Percentiles rank a stretch among this genome's conserved stretches.
These are phyloP conservation scores for Corchorus capsularis DNA, from an alignment of 345 rosid genomes.

Conservation along the genomic window DNA sequence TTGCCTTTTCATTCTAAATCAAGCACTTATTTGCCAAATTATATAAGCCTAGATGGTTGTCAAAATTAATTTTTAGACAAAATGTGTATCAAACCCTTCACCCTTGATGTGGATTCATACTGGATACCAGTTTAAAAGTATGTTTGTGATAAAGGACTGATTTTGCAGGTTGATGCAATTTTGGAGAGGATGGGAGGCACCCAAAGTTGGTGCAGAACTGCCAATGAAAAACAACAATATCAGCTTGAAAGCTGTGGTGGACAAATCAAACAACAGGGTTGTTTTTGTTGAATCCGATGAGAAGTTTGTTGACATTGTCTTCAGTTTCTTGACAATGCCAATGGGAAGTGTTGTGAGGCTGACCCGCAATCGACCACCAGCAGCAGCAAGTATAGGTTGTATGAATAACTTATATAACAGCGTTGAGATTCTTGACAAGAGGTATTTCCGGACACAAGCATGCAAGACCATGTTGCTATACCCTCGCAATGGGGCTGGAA, in stretches of 20 bases:
- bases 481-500: conserved; percentile 20
- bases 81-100: background rate
- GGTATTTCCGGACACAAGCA: background rate
- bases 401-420: conserved; percentile 31
- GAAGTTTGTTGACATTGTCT: conserved; percentile 29
- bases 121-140: background rate
- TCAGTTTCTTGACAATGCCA: conserved; percentile 34
- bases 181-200: background rate
- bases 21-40: background rate
- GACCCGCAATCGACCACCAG: background rate
- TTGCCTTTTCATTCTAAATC: background rate
- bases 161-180: background rate
- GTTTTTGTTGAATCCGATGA: conserved; percentile 21
- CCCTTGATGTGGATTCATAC: background rate
- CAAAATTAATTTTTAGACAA: background rate
- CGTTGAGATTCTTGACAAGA: conserved; percentile 19
- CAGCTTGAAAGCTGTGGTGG: conserved; percentile 9
- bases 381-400: conserved; percentile 4
- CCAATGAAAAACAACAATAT: background rate
- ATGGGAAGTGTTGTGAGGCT: conserved; percentile 24
- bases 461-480: conserved; percentile 28
- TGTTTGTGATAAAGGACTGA: background rate
- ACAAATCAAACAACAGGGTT: conserved; percentile 26
- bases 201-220: background rate
- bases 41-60: background rate